Percentiles rank a stretch among this genome's conserved stretches.
phyloP scores from a whole-genome alignment of 352 stramenopile species.

The Globisporangium nagaii region DNA sequence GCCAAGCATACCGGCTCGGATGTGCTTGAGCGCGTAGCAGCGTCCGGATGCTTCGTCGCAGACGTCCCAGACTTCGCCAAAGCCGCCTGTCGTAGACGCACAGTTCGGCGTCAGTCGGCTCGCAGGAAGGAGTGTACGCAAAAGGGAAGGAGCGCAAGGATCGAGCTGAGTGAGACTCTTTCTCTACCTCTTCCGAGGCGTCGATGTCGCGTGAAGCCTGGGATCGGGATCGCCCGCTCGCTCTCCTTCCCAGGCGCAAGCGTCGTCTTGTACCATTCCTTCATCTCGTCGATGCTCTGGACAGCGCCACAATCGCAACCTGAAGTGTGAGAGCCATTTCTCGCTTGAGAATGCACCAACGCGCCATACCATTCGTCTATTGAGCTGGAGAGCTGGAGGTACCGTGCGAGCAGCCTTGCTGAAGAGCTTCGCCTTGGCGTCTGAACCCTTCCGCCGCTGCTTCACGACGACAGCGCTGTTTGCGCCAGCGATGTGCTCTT shows the following conservation, averaged over 20 bases:
- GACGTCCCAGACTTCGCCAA: slow-evolving; percentile 6
- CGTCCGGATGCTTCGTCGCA: neutral
- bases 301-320: too few species aligned
- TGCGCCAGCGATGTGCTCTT: neutral
- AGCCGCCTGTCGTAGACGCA: too few species aligned
- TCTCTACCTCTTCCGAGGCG: neutral
- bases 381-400: neutral
- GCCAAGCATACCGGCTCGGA: neutral
- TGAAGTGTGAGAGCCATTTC: too few species aligned
- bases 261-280: neutral
- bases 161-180: too few species aligned
- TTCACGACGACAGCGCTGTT: neutral
- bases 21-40: slow-evolving; percentile 7
- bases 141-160: too few species aligned
- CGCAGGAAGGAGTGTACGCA: too few species aligned
- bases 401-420: too few species aligned
- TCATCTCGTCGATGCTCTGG: slow-evolving; percentile 4
- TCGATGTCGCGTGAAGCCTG: slow-evolving; percentile 4
- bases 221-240: neutral
- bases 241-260: neutral
- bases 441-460: neutral
- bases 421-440: neutral
- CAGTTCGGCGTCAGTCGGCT: too few species aligned
- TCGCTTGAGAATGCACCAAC: too few species aligned
- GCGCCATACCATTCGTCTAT: slow-evolving; percentile 3